Percentiles rank a stretch among this genome's conserved stretches.
phyloP scores from a whole-genome alignment of 352 stramenopile species.

The Globisporangium takayamanum region DNA sequence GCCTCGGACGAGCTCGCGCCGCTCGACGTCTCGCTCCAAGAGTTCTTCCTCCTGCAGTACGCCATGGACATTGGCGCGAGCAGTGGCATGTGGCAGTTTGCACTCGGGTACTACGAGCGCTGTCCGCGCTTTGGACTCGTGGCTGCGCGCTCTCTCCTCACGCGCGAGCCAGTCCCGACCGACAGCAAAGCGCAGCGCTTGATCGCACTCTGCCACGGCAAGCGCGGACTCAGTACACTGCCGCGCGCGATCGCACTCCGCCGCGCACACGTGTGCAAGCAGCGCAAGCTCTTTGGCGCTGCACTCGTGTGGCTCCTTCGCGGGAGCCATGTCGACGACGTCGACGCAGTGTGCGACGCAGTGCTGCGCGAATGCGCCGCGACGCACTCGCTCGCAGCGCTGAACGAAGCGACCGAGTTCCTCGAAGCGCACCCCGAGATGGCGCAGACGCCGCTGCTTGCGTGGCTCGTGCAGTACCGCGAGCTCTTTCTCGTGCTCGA shows the following conservation, averaged over 20 bases:
- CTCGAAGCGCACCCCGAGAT: constrained; percentile 40
- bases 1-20: constrained; percentile 35
- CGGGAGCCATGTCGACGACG: constrained; percentile 44
- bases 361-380: constrained; percentile 43
- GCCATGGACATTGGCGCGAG: constrained; percentile 55
- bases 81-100: constrained; percentile 62
- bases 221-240: constrained; percentile 27
- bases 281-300: constrained; percentile 28
- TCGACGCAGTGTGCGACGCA: constrained; percentile 49
- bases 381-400: constrained; percentile 26
- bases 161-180: constrained; percentile 37
- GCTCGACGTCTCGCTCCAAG: constrained; percentile 43
- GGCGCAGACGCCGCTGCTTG: constrained; percentile 37
- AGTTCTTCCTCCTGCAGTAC: constrained; percentile 64
- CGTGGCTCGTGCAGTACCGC: constrained; percentile 63
- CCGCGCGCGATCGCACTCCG: constrained; percentile 30
- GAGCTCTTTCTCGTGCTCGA: constrained; percentile 64
- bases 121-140: constrained; percentile 46
- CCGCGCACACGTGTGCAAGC: constrained; percentile 36
- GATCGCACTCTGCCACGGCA: constrained; percentile 45
- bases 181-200: constrained; percentile 61
- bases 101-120: constrained; percentile 51
- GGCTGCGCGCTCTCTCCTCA: constrained; percentile 33
- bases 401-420: constrained; percentile 70
- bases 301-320: constrained; percentile 67